These are phyloP conservation scores for Pyricularia pennisetigena DNA, from an alignment of 2,329 filamentous ascomycete genomes.

Conservation along the genomic window DNA sequence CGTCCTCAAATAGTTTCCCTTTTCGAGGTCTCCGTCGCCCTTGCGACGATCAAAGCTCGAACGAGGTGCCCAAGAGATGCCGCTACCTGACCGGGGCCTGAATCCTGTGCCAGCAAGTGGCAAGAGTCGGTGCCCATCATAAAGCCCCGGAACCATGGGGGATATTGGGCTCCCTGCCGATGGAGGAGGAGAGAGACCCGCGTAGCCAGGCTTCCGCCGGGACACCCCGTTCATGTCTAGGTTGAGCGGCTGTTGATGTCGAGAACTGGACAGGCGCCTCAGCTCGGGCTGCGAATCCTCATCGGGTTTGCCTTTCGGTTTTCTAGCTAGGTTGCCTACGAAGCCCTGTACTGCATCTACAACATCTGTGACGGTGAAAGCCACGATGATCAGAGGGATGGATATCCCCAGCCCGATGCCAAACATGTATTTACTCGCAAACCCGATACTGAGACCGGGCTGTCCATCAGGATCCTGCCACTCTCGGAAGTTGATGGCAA, in stretches of 20 bases:
- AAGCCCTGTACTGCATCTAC: constrained; percentile 10
- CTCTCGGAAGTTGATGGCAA: constrained; percentile 33
- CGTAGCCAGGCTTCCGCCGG: background rate
- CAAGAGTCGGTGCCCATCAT: background rate
- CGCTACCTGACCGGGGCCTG: background rate
- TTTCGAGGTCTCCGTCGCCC: background rate
- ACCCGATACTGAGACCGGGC: constrained; percentile 12
- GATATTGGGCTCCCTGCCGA: background rate
- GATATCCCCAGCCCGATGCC: constrained; percentile 29
- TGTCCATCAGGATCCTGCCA: constrained; percentile 23
- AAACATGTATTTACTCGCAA: constrained; percentile 20
- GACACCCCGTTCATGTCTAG: background rate
- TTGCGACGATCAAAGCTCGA: background rate
- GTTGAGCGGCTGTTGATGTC: background rate
- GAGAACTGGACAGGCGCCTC: background rate
- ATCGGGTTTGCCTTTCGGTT: background rate
- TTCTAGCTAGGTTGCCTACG: background rate
- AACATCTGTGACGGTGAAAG: constrained; percentile 26
- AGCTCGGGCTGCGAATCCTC: background rate
- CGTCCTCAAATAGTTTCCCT: too few relatives aligned
- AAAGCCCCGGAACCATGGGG: background rate
- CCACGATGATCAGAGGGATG: constrained; percentile 25
- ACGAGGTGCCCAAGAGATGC: background rate
- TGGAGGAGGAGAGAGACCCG: background rate
- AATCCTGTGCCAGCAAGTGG: background rate